A percentile compares a stretch with the other conserved stretches of the same genome.
These are phyloP conservation scores for Lipomyces mesembrius DNA, from an alignment of 805 yeast species.

Conservation along the genomic window DNA sequence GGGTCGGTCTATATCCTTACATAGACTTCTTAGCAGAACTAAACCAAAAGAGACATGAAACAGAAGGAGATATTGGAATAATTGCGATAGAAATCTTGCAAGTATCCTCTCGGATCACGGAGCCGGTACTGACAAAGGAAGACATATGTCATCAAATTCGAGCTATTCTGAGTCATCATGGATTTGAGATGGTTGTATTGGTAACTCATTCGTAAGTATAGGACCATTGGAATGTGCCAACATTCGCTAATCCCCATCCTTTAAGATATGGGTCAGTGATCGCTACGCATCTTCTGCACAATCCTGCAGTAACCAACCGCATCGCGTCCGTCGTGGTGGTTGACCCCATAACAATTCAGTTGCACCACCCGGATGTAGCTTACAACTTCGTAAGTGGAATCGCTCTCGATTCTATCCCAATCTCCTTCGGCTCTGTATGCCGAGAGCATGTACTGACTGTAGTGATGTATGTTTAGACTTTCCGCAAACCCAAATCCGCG, in stretches of 20 bases:
- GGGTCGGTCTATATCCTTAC: constrained; percentile 13
- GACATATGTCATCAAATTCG: constrained; percentile 2
- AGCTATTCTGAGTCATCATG: constrained; percentile 3
- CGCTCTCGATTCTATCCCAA: background rate
- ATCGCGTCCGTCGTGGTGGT: constrained; percentile 2
- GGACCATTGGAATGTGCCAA: background rate
- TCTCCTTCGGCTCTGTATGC: background rate
- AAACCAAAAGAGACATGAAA: background rate
- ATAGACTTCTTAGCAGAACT: constrained; percentile 9
- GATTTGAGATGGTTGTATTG: constrained; percentile 8
- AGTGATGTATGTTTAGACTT: background rate
- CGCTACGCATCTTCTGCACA: constrained; percentile 8
- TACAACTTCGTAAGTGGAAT: constrained; percentile 8
- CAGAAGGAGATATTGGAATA: background rate
- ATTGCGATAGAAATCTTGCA: constrained; percentile 9
- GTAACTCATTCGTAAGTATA: constrained; percentile 7
- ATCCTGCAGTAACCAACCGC: background rate
- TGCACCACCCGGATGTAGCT: constrained; percentile 13
- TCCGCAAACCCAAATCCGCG: constrained; percentile 9
- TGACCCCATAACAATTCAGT: constrained; percentile 4
- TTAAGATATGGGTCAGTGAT: constrained; percentile 2
- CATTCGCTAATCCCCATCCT: constrained; percentile 3
- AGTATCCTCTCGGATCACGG: constrained; percentile 5
- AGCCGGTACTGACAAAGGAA: constrained; percentile 7
- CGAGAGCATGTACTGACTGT: background rate